These are phyloP conservation scores for Smallanthus sonchifolius DNA, from an alignment of 129 eudicot genomes.

Conservation along the genomic window DNA sequence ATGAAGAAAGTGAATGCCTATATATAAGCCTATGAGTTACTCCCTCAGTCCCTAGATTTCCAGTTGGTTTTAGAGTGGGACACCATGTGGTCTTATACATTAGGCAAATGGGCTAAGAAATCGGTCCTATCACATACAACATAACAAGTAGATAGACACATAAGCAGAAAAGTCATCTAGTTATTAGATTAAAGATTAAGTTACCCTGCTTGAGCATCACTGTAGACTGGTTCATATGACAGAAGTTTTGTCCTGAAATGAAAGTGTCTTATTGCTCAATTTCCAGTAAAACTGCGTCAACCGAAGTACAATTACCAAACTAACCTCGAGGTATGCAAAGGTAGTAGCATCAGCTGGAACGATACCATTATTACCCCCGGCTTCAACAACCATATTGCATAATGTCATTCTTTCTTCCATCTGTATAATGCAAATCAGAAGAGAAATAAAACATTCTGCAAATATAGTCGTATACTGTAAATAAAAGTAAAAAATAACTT, in stretches of 20 bases:
- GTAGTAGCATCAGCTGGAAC: slow-evolving; percentile 66
- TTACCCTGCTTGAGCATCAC: slow-evolving; percentile 65
- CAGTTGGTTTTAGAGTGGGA: too few species aligned
- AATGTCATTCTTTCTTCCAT: slow-evolving; percentile 82
- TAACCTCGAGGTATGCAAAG: slow-evolving; percentile 55
- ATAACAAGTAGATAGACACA: too few species aligned
- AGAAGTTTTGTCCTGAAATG: slow-evolving; percentile 43
- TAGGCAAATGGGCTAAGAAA: too few species aligned
- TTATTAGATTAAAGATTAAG: neutral
- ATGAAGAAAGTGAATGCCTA: too few species aligned
- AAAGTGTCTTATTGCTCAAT: neutral
- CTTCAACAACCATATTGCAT: slow-evolving; percentile 36
- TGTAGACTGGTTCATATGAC: slow-evolving; percentile 62
- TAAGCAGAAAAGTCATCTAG: too few species aligned
- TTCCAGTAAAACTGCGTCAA: neutral
- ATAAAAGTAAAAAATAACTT: slow-evolving; percentile 14
- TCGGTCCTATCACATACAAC: too few species aligned
- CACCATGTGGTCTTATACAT: too few species aligned
- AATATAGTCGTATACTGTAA: neutral
- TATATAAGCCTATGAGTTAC: too few species aligned
- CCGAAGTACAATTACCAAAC: neutral
- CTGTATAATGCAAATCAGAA: slow-evolving; percentile 18
- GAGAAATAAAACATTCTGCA: neutral
- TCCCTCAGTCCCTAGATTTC: too few species aligned
- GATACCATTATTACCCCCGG: slow-evolving; percentile 58